phyloP scores from a whole-genome alignment of 2,329 filamentous ascomycete genomes.

The Microsporum audouinii region DNA sequence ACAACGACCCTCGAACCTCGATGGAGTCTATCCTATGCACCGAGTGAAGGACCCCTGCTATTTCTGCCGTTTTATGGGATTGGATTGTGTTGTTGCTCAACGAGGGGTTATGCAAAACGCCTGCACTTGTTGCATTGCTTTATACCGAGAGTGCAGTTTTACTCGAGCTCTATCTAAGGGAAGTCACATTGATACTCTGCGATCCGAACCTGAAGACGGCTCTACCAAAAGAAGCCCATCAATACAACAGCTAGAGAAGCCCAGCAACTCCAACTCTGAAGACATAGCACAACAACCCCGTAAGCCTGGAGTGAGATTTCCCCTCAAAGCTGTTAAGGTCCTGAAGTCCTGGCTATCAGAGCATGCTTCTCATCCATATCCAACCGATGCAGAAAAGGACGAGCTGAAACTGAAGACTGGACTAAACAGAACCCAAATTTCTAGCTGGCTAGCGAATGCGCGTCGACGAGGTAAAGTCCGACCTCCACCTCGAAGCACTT shows the following conservation, averaged over 20 bases:
- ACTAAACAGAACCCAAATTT: constrained; percentile 70
- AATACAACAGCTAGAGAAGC: constrained; percentile 32
- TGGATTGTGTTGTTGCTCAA: constrained; percentile 38
- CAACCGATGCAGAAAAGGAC: constrained; percentile 76
- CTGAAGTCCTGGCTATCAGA: constrained; percentile 75
- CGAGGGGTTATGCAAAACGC: constrained; percentile 34
- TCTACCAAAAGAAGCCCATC: constrained; percentile 30
- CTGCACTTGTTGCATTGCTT: constrained; percentile 39
- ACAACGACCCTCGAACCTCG: constrained; percentile 11
- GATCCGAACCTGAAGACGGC: constrained; percentile 34
- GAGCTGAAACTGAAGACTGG: constrained; percentile 66
- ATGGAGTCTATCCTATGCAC: constrained; percentile 33
- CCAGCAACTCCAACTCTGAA: constrained; percentile 21
- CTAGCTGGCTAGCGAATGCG: constrained; percentile 87
- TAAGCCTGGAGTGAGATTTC: constrained; percentile 66
- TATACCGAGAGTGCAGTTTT: constrained; percentile 39
- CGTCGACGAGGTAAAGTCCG: constrained; percentile 70
- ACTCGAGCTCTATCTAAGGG: constrained; percentile 32
- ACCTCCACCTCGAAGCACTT: constrained; percentile 50
- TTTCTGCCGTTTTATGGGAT: constrained; percentile 36
- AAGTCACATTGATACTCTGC: constrained; percentile 35
- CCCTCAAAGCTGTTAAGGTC: constrained; percentile 64
- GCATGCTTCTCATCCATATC: constrained; percentile 74
- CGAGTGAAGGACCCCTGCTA: constrained; percentile 37
- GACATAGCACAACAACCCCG: constrained; percentile 34